These are phyloP conservation scores for Puccinia novopanici DNA, from an alignment of 1,284 basidiomycete genomes.

Conservation along the genomic window DNA sequence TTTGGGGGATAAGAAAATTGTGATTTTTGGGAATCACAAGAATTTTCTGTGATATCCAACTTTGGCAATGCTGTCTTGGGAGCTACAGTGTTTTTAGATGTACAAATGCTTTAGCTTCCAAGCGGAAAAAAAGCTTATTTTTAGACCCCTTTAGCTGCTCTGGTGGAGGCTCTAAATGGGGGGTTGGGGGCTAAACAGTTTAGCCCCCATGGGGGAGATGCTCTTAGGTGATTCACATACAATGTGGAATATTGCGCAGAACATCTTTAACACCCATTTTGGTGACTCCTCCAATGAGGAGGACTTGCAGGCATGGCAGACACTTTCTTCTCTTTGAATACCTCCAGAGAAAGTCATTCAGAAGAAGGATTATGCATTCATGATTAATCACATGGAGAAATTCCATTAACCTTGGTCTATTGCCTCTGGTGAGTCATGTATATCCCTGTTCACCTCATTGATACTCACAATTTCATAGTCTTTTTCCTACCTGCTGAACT, in stretches of 20 bases:
- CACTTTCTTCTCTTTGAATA: not conserved
- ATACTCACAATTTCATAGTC: not conserved
- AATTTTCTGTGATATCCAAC: no score
- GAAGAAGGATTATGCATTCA: conserved; percentile 5
- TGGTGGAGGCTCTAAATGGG: no score
- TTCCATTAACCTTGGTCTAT: not conserved
- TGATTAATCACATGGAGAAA: not conserved
- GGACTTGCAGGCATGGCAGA: not conserved
- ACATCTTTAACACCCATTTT: not conserved
- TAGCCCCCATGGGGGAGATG: no score
- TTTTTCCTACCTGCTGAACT: not conserved
- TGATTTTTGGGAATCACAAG: no score
- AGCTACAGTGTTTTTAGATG: no score
- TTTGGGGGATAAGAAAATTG: no score
- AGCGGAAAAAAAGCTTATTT: no score
- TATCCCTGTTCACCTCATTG: not conserved
- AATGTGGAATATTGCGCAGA: conserved; percentile 18
- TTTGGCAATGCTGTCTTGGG: no score
- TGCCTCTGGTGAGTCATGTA: not conserved
- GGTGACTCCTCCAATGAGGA: not conserved
- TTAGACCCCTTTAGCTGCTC: no score
- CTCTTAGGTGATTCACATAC: not conserved
- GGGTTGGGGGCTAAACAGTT: no score
- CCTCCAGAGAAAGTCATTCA: not conserved
- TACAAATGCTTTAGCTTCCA: no score